Evolutionary conservation across 1,284 basidiomycete genomes (phyloP).

Genomic region (Paramarasmius palmivorus): DNA sequence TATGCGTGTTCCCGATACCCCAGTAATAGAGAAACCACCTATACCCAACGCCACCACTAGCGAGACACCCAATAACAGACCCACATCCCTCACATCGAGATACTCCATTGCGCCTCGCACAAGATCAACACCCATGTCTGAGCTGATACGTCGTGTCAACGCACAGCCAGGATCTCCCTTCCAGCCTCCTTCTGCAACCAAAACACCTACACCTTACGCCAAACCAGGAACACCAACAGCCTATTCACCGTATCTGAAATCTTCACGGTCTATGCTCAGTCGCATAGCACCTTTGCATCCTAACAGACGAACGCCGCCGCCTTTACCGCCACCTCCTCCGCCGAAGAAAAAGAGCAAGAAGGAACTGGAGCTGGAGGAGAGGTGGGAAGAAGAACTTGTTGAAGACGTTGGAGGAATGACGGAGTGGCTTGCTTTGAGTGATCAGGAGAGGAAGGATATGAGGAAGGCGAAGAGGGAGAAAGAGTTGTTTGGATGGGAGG

Average conservation of each 20-base stretch:
- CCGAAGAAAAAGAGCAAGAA: conserved; percentile 76
- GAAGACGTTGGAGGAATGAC: conserved; percentile 65
- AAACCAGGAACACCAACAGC: conserved; percentile 27
- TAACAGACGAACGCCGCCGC: conserved; percentile 68
- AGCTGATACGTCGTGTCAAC: conserved; percentile 70
- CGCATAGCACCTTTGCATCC: conserved; percentile 74
- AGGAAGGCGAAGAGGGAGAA: conserved; percentile 60
- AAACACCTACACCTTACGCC: conserved; percentile 16
- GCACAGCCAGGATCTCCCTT: conserved; percentile 67
- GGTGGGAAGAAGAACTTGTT: conserved; percentile 75
- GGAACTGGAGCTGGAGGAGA: conserved; percentile 70
- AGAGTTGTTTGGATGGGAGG: conserved; percentile 64
- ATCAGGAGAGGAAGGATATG: conserved; percentile 61
- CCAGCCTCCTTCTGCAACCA: conserved; percentile 29
- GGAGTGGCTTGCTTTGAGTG: conserved; percentile 64
- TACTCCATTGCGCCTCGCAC: conserved; percentile 44
- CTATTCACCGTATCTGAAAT: conserved; percentile 67
- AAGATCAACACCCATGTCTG: conserved; percentile 64
- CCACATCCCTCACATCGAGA: conserved; percentile 28
- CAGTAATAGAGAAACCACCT: not conserved
- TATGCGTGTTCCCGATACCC: not conserved
- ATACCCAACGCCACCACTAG: not conserved
- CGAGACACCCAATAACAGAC: conserved; percentile 12
- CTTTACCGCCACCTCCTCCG: conserved; percentile 62
- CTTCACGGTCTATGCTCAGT: conserved; percentile 59